These are phyloP conservation scores for Pseudotulostoma volvatum DNA, from an alignment of 495 filamentous ascomycete genomes.

Conservation along the genomic window DNA sequence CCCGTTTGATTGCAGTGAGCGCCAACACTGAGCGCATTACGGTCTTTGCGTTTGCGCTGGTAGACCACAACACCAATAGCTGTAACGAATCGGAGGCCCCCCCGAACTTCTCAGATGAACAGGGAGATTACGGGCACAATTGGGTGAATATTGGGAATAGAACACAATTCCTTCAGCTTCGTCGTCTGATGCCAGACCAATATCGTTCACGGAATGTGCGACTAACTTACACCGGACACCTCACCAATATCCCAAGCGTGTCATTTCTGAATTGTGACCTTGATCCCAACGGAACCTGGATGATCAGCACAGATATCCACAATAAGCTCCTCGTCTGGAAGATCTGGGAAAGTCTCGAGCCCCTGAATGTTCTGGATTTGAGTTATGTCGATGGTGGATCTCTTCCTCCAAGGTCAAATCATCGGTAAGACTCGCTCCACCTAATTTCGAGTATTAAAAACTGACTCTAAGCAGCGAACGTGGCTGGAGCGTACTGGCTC, in stretches of 20 bases:
- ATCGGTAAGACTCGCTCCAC: no score
- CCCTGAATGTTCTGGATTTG: conserved; percentile 16
- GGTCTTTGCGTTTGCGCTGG: conserved; percentile 60
- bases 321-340: conserved; percentile 51
- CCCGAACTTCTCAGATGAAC: conserved; percentile 10
- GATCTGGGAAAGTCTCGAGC: conserved; percentile 34
- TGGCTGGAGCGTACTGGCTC: conserved; percentile 35
- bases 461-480: conserved; percentile 12
- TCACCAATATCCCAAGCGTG: conserved; percentile 61
- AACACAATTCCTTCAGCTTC: conserved; percentile 15
- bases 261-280: conserved; percentile 50
- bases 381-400: no score
- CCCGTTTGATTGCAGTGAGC: conserved; percentile 64
- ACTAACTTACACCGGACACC: conserved; percentile 29
- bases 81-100: conserved; percentile 7
- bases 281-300: conserved; percentile 46
- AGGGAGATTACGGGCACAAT: conserved; percentile 16
- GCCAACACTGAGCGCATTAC: conserved; percentile 53
- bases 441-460: conserved; percentile 2
- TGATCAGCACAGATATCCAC: conserved; percentile 59
- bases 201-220: conserved; percentile 24
- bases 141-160: conserved; percentile 20
- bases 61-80: conserved; percentile 13
- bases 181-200: conserved; percentile 15
- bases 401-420: not conserved